These are phyloP conservation scores for Syzygium malaccense DNA, from an alignment of 441 rosid genomes.

Conservation along the genomic window DNA sequence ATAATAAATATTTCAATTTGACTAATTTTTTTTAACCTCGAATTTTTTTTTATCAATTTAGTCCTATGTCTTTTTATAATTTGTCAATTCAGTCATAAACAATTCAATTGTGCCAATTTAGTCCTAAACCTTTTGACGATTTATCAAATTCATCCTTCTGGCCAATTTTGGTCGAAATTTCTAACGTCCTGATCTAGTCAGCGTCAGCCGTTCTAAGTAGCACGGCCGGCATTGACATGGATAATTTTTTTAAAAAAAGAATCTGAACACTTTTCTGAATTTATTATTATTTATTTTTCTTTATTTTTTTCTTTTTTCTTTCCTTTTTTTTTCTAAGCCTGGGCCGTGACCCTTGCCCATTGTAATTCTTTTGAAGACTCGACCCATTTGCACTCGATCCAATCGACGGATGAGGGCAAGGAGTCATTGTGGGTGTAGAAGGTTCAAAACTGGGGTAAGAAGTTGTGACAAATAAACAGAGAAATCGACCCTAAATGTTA, in stretches of 20 bases:
- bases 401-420: background rate
- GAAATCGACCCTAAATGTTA: background rate
- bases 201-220: background rate
- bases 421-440: background rate
- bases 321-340: too few relatives aligned
- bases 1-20: background rate
- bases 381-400: too few relatives aligned
- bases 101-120: background rate
- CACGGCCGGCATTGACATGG: accelerated
- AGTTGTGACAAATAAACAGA: background rate
- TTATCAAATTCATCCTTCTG: background rate
- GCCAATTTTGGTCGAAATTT: background rate
- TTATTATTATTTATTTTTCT: background rate
- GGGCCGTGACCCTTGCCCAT: too few relatives aligned
- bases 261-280: too few relatives aligned
- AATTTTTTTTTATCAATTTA: background rate
- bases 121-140: background rate
- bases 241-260: background rate
- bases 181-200: background rate
- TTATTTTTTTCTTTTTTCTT: background rate
- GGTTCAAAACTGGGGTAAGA: background rate
- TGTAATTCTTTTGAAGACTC: too few relatives aligned
- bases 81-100: background rate
- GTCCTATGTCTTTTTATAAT: background rate
- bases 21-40: too few relatives aligned